Percentiles rank a stretch among this genome's conserved stretches.
phyloP scores from a whole-genome alignment of 2,329 filamentous ascomycete species.

The Botrytis fabae region DNA sequence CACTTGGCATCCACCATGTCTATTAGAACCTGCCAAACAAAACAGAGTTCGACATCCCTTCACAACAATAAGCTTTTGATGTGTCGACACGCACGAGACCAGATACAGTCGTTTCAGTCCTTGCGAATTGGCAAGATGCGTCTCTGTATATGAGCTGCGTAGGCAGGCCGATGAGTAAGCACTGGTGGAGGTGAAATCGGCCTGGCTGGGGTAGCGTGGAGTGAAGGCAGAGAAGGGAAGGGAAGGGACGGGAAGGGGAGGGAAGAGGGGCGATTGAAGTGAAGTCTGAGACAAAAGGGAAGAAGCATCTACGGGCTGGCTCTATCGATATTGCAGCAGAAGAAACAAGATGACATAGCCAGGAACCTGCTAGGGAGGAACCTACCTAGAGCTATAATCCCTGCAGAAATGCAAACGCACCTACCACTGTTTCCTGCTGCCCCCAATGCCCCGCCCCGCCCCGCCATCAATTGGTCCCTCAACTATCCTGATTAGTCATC shows the following conservation, averaged over 20 bases:
- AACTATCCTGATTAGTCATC: not conserved
- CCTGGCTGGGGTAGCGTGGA: not conserved
- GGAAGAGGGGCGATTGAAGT: not conserved
- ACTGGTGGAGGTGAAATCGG: not conserved
- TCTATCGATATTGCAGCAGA: not conserved
- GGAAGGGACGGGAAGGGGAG: not conserved
- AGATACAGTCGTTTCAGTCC: not conserved
- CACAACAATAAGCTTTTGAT: not conserved
- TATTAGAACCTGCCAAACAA: not conserved
- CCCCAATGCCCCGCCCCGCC: not conserved
- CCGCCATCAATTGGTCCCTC: not conserved
- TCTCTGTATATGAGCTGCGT: too few species aligned
- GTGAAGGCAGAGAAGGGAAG: not conserved
- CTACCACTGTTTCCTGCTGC: not conserved
- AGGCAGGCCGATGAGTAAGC: too few species aligned
- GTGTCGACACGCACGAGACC: not conserved
- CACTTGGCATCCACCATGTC: not conserved
- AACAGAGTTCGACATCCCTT: not conserved
- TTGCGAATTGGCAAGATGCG: not conserved
- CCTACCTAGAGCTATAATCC: not conserved
- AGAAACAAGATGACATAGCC: not conserved
- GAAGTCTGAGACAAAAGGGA: not conserved
- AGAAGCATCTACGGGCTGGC: not conserved
- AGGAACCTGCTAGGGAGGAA: not conserved
- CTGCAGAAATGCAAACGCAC: constrained; percentile 3